Percentiles rank a stretch among this genome's conserved stretches.
phyloP scores from a whole-genome alignment of 2,329 filamentous ascomycete species.

The Pseudogymnoascus sp. region DNA sequence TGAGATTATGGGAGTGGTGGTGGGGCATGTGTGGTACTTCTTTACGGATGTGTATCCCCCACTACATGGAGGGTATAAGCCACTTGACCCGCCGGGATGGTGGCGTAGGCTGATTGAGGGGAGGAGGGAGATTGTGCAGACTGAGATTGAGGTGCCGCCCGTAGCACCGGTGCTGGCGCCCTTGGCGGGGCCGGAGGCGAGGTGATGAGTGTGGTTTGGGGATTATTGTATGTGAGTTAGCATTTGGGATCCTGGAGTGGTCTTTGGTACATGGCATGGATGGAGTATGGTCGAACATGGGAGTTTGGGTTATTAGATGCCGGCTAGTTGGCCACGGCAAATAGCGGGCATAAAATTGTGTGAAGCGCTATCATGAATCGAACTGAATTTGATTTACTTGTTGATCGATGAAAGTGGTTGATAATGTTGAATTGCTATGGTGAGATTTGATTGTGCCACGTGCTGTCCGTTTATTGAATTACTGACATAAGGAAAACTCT shows the following conservation, averaged over 20 bases:
- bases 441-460: background rate
- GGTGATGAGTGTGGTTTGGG: background rate
- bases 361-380: background rate
- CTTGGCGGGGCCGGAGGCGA: background rate
- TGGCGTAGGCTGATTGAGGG: constrained; percentile 49
- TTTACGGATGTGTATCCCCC: constrained; percentile 95
- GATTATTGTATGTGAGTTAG: background rate
- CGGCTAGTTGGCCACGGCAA: background rate
- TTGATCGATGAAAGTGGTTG: background rate
- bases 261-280: background rate
- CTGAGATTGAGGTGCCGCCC: background rate
- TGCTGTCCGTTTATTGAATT: background rate
- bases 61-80: constrained; percentile 73
- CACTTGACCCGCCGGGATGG: constrained; percentile 81
- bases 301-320: background rate
- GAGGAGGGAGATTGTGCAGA: background rate
- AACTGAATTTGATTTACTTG: background rate
- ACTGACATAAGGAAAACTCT: background rate
- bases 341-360: background rate
- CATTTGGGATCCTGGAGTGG: background rate
- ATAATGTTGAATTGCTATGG: background rate
- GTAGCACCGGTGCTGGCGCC: background rate
- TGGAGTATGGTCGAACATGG: background rate
- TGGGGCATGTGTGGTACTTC: constrained; percentile 97
- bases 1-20: constrained; percentile 89